These are phyloP conservation scores for Daldinia sp. DNA, from an alignment of 2,329 filamentous ascomycete genomes.

Conservation along the genomic window DNA sequence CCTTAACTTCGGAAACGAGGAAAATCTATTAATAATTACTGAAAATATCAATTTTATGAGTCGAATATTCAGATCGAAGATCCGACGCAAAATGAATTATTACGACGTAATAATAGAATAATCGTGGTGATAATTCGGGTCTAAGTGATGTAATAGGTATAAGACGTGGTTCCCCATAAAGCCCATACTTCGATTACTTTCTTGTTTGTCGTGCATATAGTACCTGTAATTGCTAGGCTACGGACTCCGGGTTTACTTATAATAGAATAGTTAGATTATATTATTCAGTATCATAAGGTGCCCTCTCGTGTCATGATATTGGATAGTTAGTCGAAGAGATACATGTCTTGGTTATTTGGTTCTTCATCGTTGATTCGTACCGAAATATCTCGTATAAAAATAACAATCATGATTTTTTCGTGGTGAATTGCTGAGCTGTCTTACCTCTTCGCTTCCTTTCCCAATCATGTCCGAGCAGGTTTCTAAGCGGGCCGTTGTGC, in stretches of 20 bases:
- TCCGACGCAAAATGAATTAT: not conserved
- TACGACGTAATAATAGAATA: slow-evolving; percentile 2
- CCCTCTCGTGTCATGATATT: not conserved
- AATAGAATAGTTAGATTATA: not conserved
- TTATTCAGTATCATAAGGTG: not conserved
- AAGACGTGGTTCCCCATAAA: not conserved
- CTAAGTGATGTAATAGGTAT: slow-evolving; percentile 10
- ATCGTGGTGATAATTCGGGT: slow-evolving; percentile 1
- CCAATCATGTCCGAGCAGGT: slow-evolving; percentile 16
- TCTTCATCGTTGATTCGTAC: not conserved
- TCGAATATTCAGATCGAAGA: slow-evolving; percentile 2
- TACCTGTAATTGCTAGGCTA: not conserved
- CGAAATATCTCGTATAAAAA: not conserved
- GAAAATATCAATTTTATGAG: not conserved
- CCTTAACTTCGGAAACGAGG: not conserved
- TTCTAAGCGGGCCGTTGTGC: slow-evolving; percentile 26
- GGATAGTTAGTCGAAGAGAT: not conserved
- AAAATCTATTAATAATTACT: not conserved
- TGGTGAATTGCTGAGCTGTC: slow-evolving; percentile 8
- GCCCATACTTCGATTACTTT: not conserved
- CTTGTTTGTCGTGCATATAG: not conserved
- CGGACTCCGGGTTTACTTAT: not conserved
- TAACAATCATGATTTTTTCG: not conserved
- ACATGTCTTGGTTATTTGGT: not conserved
- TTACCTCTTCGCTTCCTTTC: not conserved